Evolutionary conservation across 1,284 basidiomycete species (phyloP).

Genomic region (Ceratobasidium sp.): DNA sequence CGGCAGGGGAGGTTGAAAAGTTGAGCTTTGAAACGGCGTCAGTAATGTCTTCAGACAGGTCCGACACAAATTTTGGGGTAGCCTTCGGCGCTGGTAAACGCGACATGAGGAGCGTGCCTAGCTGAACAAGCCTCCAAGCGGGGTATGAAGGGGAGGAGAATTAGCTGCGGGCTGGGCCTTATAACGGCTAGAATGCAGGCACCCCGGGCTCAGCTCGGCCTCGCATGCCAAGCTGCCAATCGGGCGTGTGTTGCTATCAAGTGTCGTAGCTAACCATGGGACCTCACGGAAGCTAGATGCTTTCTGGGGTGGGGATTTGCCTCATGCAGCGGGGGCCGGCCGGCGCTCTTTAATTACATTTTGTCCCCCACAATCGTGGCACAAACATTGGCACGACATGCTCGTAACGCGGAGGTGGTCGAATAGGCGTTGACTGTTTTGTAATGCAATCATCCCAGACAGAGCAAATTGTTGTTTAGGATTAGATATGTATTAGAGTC

Average conservation of each 20-base stretch:
- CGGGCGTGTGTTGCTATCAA: not conserved
- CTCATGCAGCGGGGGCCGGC: not conserved
- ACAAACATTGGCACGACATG: not conserved
- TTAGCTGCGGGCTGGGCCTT: not conserved
- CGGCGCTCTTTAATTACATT: not conserved
- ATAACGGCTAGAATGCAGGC: not conserved
- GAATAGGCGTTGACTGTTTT: not conserved
- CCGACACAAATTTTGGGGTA: not conserved
- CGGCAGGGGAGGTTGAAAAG: not conserved
- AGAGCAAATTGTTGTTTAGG: slow-evolving; percentile 7
- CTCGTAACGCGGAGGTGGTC: not conserved
- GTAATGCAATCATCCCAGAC: not conserved
- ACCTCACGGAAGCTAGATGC: not conserved
- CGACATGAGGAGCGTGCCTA: not conserved
- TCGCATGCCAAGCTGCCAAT: not conserved
- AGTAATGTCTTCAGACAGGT: not conserved
- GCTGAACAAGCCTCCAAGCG: no score
- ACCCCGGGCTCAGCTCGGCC: not conserved
- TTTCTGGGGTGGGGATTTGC: not conserved
- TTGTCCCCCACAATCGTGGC: not conserved
- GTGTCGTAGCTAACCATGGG: not conserved
- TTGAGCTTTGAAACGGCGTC: not conserved
- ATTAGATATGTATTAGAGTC: slow-evolving; percentile 36
- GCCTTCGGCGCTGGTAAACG: not conserved
- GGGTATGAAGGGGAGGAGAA: not conserved